These are phyloP conservation scores for Didymella exigua DNA, from an alignment of 2,329 filamentous ascomycete species.

Conservation along the genomic window DNA sequence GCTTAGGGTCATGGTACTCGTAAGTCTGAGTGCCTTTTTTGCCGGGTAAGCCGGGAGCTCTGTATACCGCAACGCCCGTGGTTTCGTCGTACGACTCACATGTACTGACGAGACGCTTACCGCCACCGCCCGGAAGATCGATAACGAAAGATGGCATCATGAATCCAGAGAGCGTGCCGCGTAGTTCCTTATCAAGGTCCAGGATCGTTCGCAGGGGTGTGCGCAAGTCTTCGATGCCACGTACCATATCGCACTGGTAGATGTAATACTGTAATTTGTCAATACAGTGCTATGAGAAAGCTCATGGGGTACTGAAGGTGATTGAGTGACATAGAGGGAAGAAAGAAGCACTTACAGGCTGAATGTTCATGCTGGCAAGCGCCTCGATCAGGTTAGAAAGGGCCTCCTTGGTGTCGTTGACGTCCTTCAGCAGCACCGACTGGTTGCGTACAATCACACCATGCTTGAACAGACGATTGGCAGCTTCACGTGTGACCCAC, in stretches of 20 bases:
- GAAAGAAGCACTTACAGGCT: conserved; percentile 54
- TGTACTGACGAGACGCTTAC: conserved; percentile 64
- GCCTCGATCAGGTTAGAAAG: conserved; percentile 61
- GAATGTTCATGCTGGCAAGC: conserved; percentile 62
- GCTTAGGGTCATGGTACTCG: conserved; percentile 62
- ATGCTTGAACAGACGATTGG: conserved; percentile 57
- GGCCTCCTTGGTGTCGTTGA: conserved; percentile 62
- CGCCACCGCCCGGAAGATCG: conserved; percentile 67
- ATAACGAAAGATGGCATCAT: conserved; percentile 67
- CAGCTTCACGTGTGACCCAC: conserved; percentile 62
- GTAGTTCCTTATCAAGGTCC: conserved; percentile 62
- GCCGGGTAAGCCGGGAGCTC: conserved; percentile 60
- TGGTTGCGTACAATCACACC: conserved; percentile 66
- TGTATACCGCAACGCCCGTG: conserved; percentile 62
- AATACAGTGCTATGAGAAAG: background rate
- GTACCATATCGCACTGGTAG: conserved; percentile 69
- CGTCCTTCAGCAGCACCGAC: conserved; percentile 62
- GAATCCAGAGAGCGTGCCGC: conserved; percentile 67
- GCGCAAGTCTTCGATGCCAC: conserved; percentile 65
- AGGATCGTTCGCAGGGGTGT: conserved; percentile 66
- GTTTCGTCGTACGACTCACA: conserved; percentile 59
- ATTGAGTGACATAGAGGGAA: no score
- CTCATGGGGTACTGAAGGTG: no score
- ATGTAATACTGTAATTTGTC: conserved; percentile 62
- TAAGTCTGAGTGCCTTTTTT: conserved; percentile 51